Evolutionary conservation across 2,329 filamentous ascomycete genomes (phyloP), one percentile per base, ranked within the genome.

Genomic region (Fonsecaea nubica): DNA sequence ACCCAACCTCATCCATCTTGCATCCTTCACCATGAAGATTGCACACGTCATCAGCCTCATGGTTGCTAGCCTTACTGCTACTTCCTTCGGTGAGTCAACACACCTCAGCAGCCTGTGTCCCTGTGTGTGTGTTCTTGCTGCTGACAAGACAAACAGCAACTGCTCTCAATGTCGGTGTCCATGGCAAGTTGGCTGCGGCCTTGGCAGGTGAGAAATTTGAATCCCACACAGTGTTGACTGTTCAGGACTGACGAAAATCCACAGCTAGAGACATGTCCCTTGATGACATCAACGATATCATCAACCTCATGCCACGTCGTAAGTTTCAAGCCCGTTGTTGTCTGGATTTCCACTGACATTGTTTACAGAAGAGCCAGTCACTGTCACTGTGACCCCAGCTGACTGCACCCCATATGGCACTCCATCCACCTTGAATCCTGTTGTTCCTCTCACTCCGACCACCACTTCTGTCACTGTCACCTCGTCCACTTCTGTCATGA

Each of bases 11-110:
- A 56, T 66, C 56, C 63, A 55, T 32, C 40, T 48, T 12, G 21
- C 54, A 53, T 67, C 63, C 58, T 67, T 71, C 69, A 71, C 40
- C 62, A 72, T 72, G 71, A 71, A 72, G 71, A 54, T 61, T 61
- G 40, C 36, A 52, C 50, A 38, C 25, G 35, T 70, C 42, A 12
- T 65, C 62, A 59, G 61, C 55, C 52, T 69, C 53, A 15, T 58
- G 50, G 40, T 62, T 55, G 42, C 62, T 35, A 54, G 52, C 54
- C 42, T 68, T 32, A 62, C 52, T 25, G 63, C 61, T 35, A 33
- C 67, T 36, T 40, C 58, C 48, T 56, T 58, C 32, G 63, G 68
- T 71, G 57, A 68, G 64, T 64, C 42, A 33, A 21, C 40, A 15
- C 7, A 21, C 21, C 21, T 30, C 32, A 35, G 18, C 45, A 38